Evolutionary conservation across 176 grass and related monocot genomes (phyloP), one percentile per base, ranked within the genome.

Genomic region (Lolium rigidum): DNA sequence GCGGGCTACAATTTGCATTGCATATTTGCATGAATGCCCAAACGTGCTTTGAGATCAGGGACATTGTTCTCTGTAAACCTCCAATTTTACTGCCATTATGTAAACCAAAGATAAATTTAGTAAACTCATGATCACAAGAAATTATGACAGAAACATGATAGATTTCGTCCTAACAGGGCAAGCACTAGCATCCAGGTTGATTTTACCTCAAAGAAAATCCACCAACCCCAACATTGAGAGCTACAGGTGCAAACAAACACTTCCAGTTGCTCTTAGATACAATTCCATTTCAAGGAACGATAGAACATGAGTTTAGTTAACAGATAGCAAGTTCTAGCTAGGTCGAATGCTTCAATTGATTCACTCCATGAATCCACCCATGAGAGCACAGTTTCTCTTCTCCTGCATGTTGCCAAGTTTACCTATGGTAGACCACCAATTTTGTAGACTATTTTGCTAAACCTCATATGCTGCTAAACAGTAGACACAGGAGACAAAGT

Each of bases 151-250:
- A 71, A 80, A 35, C 63, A 35, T 2, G 15, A 9, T n/a, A 74
- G 12, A 22, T 46, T 70, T 39, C 10, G 1, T 70, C 71, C n/a
- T 54, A 77, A 41, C 52, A 52, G 77, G 5, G 18, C 48, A 46
- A 61, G n/a, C 35, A n/a, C 80, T n/a, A n/a, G n/a, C 46, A 18
- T 43, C 39, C 77, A 72, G 17, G 54, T 79, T 57, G 28, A 76
- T 76, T 62, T 50, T 47, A 37, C 15, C 24, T 62, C 13, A 54
- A 78, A 48, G 22, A 12, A 44, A 64, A 38, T 75, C 7, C 57
- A 47, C 15, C n/a, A 83, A 55, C 78, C 55, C 18, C 9, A 39
- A 67, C 54, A 75, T 10, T 22, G 20, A 24, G 50, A 85, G 17
- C 21, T 20, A 31, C 41, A 90, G 17, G 57, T 10, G 21, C 35